Evolutionary conservation across 116 monocot genomes (phyloP).

Genomic region (Thalassia testudinum): DNA sequence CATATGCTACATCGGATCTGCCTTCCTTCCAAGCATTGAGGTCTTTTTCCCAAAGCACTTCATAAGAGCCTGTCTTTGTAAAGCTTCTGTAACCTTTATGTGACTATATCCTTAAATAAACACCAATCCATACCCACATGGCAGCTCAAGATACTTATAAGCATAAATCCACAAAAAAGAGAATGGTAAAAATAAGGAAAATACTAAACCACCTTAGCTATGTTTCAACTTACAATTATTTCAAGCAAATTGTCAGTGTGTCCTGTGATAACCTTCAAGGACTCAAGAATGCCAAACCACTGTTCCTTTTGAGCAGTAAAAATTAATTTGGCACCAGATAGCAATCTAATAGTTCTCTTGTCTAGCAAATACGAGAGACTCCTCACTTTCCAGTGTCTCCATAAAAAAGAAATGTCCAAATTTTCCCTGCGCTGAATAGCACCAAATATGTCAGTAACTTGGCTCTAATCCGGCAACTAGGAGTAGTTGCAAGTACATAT

Average conservation of each 20-base stretch:
- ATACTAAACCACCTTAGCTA: not conserved
- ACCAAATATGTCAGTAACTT: not conserved
- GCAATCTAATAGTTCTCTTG: slow-evolving; percentile 54
- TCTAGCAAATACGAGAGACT: slow-evolving; percentile 52
- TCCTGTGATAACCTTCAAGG: slow-evolving; percentile 19
- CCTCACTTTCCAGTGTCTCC: slow-evolving; percentile 47
- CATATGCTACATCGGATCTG: no score
- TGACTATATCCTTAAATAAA: no score
- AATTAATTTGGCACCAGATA: slow-evolving; percentile 65
- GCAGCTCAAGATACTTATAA: no score
- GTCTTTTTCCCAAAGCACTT: no score
- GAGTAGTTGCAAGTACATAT: not conserved
- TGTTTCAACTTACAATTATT: slow-evolving; percentile 31
- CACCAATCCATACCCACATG: no score
- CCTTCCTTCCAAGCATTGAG: no score
- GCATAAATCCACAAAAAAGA: not conserved
- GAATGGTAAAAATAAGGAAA: not conserved
- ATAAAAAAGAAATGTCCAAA: slow-evolving; percentile 14
- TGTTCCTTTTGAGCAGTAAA: slow-evolving; percentile 57
- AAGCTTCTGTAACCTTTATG: no score
- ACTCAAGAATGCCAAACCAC: slow-evolving; percentile 44
- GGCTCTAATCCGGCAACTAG: not conserved
- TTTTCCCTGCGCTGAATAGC: slow-evolving; percentile 19
- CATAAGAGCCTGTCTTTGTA: no score
- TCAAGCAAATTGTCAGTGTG: slow-evolving; percentile 26